Evolutionary conservation across 1,139 yeast genomes (phyloP), one percentile per base, ranked within the genome.

Genomic region (Candida mesenterica): DNA sequence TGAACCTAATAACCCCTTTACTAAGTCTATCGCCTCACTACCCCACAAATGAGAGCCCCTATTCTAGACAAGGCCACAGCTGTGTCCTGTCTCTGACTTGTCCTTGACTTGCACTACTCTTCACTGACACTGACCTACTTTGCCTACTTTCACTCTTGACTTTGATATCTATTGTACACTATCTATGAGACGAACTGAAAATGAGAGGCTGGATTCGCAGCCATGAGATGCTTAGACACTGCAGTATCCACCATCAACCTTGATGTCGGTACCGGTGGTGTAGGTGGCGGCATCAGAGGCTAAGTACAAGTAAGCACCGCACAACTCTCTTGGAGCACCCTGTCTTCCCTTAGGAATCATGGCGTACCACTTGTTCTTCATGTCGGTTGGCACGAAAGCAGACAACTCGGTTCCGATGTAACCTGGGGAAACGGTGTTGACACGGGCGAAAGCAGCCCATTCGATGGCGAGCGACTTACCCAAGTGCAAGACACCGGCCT

Each of bases 181-280:
- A 19, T 19, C 22, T 19, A 19, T 19, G 9, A n/a, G 9, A 19
- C 22, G 22, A 19, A 19, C 22, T 19, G n/a, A 19, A 19, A 19
- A 19, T 19, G 22, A 19, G 9, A 6, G 6, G 9, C 6, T 19
- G 22, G 9, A 24, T 24, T n/a, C n/a, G n/a, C n/a, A n/a, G n/a
- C n/a, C n/a, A n/a, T n/a, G n/a, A n/a, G n/a, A n/a, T 7, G n/a
- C 29, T 14, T 44, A 59, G 24, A 54, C 58, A 23, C 61, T 55
- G 42, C 65, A 55, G 60, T 68, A 68, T 32, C 73, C 76, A 42
- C 75, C 76, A 42, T 70, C 76, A 26, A 69, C 74, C 41, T 54
- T 60, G 39, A 70, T 59, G 48, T 70, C 76, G 19, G 74, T 57
- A 31, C 76, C 76, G 24, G 73, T 69, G 40, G 72, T 65, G 50